Percentiles rank a stretch among this genome's conserved stretches.
phyloP scores from a whole-genome alignment of 176 grass and related monocot genomes.

The Raddia guianensis region DNA sequence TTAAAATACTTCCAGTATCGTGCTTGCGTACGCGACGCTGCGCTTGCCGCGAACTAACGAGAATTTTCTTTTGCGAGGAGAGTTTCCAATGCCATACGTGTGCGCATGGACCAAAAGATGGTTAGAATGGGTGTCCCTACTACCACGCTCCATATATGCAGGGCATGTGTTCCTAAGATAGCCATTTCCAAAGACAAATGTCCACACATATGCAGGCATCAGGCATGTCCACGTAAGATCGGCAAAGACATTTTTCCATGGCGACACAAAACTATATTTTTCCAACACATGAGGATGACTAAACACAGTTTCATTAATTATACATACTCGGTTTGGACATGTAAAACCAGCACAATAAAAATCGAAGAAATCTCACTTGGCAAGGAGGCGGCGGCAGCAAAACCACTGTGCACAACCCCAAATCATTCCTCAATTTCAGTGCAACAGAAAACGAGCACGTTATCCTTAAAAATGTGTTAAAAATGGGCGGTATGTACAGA shows the following conservation, averaged over 20 bases:
- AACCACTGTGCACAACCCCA: neutral
- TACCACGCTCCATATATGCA: neutral
- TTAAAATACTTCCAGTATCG: neutral
- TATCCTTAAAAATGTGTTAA: neutral
- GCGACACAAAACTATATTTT: too few species aligned
- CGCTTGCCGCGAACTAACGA: neutral
- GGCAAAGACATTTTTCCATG: neutral
- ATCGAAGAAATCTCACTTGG: neutral
- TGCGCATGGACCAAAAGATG: neutral
- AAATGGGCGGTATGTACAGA: constrained; percentile 37
- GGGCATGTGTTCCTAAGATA: too few species aligned
- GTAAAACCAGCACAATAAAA: neutral
- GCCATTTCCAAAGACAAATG: neutral
- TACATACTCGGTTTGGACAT: too few species aligned
- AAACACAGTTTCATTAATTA: too few species aligned
- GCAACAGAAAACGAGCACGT: neutral
- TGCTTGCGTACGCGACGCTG: neutral
- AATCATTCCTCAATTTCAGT: constrained; percentile 1
- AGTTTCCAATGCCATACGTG: neutral
- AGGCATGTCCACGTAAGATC: too few species aligned
- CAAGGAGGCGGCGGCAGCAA: neutral
- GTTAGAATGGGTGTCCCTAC: neutral
- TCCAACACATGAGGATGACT: neutral
- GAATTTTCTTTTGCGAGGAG: neutral
- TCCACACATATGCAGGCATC: neutral